Evolutionary conservation across 305 asterid species (phyloP).

Genomic region (Vinca major): DNA sequence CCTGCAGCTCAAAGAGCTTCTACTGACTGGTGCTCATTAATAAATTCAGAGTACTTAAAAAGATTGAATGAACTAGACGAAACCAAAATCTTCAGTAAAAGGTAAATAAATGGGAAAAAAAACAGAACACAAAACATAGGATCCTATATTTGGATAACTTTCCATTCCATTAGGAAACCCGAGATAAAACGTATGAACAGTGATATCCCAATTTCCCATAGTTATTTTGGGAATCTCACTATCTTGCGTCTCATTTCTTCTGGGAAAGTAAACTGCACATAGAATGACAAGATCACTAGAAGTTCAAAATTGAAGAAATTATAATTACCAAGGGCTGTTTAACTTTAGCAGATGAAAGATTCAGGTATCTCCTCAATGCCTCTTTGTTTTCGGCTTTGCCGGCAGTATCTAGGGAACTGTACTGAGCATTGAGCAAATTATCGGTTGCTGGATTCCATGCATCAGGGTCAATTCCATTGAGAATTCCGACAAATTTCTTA

Average conservation of each 20-base stretch:
- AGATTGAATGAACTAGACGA: neutral
- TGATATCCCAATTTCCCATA: neutral
- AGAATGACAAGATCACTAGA: neutral
- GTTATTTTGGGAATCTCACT: neutral
- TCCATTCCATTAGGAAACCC: neutral
- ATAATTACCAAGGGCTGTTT: slow-evolving; percentile 71
- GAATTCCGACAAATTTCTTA: slow-evolving; percentile 79
- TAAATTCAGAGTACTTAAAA: neutral
- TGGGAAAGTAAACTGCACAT: neutral
- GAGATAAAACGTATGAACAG: neutral
- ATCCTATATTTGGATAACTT: neutral
- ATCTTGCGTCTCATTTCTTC: neutral
- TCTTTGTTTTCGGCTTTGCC: slow-evolving; percentile 80
- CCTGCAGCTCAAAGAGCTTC: neutral
- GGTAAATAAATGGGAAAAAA: neutral
- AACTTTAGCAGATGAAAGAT: slow-evolving; percentile 45
- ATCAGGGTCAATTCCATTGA: slow-evolving; percentile 91
- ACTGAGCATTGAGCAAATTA: slow-evolving; percentile 62
- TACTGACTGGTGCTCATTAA: neutral
- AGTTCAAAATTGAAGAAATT: slow-evolving; percentile 4
- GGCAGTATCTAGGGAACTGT: slow-evolving; percentile 52
- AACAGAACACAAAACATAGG: neutral
- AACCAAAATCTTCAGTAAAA: neutral
- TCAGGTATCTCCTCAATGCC: slow-evolving; percentile 62
- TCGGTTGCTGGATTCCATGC: slow-evolving; percentile 96